These are phyloP conservation scores for Zea mays DNA, from an alignment of 176 grass and related monocot genomes.

Conservation along the genomic window Zm-B73-REFERENCE-NAM-5.0 NC_050097.1:134593001-134593500, in stretches of 20 bases:
- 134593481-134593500: conserved; percentile 51
- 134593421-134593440: neutral
- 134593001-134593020: neutral
- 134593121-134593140: neutral
- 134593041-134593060: neutral
- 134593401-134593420: conserved; percentile 31
- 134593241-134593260: conserved; percentile 71
- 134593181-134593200: conserved; percentile 58
- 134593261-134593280: conserved; percentile 80
- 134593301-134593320: conserved; percentile 67
- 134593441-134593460: conserved; percentile 5
- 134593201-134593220: conserved; percentile 74
- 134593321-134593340: conserved; percentile 81
- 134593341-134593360: conserved; percentile 39
- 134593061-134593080: neutral
- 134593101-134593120: neutral
- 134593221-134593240: conserved; percentile 83
- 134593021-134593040: neutral
- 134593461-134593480: conserved; percentile 73
- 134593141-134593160: conserved; percentile 43
- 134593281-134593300: conserved; percentile 80
- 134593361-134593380: conserved; percentile 52
- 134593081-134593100: neutral
- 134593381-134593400: conserved; percentile 86
- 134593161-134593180: conserved; percentile 50